phyloP scores from a whole-genome alignment of 2,329 filamentous ascomycete species.

The Monosporascus sp. region DNA sequence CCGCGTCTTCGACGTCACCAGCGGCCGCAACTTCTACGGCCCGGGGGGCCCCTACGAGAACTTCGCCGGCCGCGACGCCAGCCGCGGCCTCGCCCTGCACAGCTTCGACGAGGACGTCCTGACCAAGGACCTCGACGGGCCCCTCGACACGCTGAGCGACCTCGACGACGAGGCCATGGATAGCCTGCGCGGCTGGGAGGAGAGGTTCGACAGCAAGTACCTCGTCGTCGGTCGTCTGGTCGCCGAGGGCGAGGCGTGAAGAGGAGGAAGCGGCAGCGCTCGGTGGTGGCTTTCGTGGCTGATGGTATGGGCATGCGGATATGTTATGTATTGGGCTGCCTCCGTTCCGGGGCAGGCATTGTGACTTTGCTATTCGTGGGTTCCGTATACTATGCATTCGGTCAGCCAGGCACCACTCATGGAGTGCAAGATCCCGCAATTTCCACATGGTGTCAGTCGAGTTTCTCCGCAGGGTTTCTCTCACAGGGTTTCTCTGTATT shows the following conservation, averaged over 20 bases:
- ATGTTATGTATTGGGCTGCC: no score
- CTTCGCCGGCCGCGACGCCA: slow-evolving; percentile 91
- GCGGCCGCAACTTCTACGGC: slow-evolving; percentile 90
- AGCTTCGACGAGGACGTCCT: slow-evolving; percentile 96
- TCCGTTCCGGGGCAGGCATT: no score
- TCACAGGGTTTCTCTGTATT: no score
- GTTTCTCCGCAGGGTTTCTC: no score
- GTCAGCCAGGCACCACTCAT: no score
- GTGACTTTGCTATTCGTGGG: no score
- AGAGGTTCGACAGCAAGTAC: slow-evolving; percentile 90
- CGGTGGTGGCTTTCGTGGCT: no score
- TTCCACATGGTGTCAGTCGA: no score
- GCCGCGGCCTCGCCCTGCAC: slow-evolving; percentile 78
- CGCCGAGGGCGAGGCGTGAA: slow-evolving; percentile 27
- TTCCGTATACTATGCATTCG: no score
- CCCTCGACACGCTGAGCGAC: slow-evolving; percentile 70
- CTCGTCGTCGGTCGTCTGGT: slow-evolving; percentile 88
- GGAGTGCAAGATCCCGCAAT: no score
- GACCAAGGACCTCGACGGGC: slow-evolving; percentile 82
- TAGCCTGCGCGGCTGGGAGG: slow-evolving; percentile 85
- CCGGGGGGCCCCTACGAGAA: slow-evolving; percentile 93
- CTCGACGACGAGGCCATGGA: slow-evolving; percentile 73
- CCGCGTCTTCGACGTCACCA: slow-evolving; percentile 82
- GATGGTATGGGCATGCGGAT: no score
- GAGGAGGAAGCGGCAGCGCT: background rate